Conservation (phyloP, 2,329 filamentous ascomycete species). For the Sporothrix pallida region DNA sequence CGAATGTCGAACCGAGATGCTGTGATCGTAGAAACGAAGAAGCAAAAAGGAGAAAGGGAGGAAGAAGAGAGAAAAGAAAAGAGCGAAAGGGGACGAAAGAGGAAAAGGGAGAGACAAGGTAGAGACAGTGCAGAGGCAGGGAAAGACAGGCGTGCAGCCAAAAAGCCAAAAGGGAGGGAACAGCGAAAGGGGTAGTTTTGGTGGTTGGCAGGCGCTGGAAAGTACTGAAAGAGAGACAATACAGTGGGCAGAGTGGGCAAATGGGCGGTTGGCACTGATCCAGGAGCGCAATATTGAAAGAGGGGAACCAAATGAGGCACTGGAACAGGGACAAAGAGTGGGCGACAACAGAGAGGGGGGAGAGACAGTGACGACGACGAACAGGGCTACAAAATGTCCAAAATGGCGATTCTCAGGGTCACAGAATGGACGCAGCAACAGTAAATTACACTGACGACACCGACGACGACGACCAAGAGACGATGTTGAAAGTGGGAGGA, state of each 20-base stretch:
- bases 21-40: conserved; percentile 38
- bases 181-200: conserved; percentile 1
- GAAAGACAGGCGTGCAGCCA: no score
- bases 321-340: neutral
- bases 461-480: neutral
- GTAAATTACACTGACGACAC: neutral
- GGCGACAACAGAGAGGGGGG: no score
- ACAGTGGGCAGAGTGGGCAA: neutral
- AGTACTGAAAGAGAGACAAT: neutral
- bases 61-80: conserved; percentile 17
- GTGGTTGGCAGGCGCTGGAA: neutral
- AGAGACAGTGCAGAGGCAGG: neutral
- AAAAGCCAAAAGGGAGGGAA: neutral
- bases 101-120: neutral
- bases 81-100: conserved; percentile 11
- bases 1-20: conserved; percentile 28
- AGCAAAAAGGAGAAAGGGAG: conserved; percentile 35
- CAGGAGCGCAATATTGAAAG: neutral
- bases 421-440: no score
- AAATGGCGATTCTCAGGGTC: no score
- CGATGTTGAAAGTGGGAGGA: neutral
- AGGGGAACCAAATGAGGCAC: conserved; percentile 24
- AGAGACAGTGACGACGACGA: neutral
- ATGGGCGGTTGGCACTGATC: no score
- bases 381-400: neutral